phyloP scores from a whole-genome alignment of 1,139 yeast species.

The Pichia sp. region DNA sequence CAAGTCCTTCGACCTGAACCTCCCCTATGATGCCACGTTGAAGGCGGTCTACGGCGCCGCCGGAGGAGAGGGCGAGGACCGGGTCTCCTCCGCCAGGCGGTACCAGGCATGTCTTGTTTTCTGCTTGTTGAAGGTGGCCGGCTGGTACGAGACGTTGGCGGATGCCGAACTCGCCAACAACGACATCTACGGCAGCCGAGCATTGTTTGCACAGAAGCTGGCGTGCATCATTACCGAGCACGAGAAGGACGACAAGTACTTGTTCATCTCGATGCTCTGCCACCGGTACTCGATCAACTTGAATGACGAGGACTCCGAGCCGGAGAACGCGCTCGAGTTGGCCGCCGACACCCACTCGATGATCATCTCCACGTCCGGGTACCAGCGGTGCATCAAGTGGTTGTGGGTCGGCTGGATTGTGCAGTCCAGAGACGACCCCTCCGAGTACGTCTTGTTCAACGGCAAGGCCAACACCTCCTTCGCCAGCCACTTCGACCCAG shows the following conservation, averaged over 20 bases:
- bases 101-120: slow-evolving; percentile 67
- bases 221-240: slow-evolving; percentile 67
- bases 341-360: slow-evolving; percentile 83
- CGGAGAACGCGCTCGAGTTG: slow-evolving; percentile 70
- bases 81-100: slow-evolving; percentile 46
- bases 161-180: slow-evolving; percentile 63
- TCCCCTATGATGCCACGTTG: slow-evolving; percentile 57
- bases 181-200: slow-evolving; percentile 56
- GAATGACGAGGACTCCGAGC: slow-evolving; percentile 57
- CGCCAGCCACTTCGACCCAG: slow-evolving; percentile 72
- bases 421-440: slow-evolving; percentile 68
- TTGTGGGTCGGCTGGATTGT: slow-evolving; percentile 91
- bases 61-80: slow-evolving; percentile 61
- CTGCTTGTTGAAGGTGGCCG: slow-evolving; percentile 67
- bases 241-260: slow-evolving; percentile 53
- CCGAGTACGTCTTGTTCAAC: slow-evolving; percentile 59
- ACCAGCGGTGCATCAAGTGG: slow-evolving; percentile 84
- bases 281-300: slow-evolving; percentile 67
- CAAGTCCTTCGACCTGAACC: slow-evolving; percentile 54
- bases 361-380: slow-evolving; percentile 75
- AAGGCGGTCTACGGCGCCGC: slow-evolving; percentile 67
- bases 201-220: slow-evolving; percentile 64
- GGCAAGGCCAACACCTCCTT: slow-evolving; percentile 55
- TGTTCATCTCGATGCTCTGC: slow-evolving; percentile 73
- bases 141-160: slow-evolving; percentile 69